phyloP scores from a whole-genome alignment of 805 yeast genomes.

The Priceomyces melissophilus region DNA sequence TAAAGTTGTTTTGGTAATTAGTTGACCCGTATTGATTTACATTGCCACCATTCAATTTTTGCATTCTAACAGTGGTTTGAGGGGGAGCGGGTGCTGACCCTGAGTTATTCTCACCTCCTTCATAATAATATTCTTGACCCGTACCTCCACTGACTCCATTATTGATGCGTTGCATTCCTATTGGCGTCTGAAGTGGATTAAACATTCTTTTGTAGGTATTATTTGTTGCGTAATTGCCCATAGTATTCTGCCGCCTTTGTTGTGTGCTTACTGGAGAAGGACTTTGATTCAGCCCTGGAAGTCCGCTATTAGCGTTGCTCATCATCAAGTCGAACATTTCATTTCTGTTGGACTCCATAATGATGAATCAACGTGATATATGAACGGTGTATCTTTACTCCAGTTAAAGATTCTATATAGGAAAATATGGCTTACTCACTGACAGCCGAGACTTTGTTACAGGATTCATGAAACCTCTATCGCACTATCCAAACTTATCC shows the following conservation, averaged over 20 bases:
- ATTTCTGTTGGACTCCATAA: slow-evolving; percentile 7
- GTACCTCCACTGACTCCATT: not conserved
- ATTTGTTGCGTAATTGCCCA: slow-evolving; percentile 29
- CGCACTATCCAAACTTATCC: too few relatives aligned
- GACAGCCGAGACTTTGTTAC: too few relatives aligned
- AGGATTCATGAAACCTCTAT: too few relatives aligned
- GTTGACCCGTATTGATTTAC: not conserved
- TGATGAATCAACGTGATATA: slow-evolving; percentile 3
- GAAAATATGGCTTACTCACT: too few relatives aligned
- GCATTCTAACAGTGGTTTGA: slow-evolving; percentile 6
- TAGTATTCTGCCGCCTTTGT: slow-evolving; percentile 41
- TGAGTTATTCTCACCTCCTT: slow-evolving; percentile 1
- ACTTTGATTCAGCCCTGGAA: slow-evolving; percentile 5
- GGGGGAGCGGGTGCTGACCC: slow-evolving; percentile 6
- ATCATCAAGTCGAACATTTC: slow-evolving; percentile 7
- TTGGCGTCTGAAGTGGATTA: slow-evolving; percentile 16
- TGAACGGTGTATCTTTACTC: too few relatives aligned
- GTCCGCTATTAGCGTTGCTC: slow-evolving; percentile 1
- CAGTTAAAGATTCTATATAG: too few relatives aligned
- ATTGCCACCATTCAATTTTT: slow-evolving; percentile 2
- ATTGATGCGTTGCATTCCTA: slow-evolving; percentile 7
- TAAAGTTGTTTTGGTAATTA: not conserved
- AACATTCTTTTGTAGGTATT: slow-evolving; percentile 36
- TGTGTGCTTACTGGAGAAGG: slow-evolving; percentile 14
- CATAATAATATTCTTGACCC: slow-evolving; percentile 1